Evolutionary conservation across 192 early-diverging fungal genomes (phyloP).

Genomic region (Linnemannia schmuckeri): DNA sequence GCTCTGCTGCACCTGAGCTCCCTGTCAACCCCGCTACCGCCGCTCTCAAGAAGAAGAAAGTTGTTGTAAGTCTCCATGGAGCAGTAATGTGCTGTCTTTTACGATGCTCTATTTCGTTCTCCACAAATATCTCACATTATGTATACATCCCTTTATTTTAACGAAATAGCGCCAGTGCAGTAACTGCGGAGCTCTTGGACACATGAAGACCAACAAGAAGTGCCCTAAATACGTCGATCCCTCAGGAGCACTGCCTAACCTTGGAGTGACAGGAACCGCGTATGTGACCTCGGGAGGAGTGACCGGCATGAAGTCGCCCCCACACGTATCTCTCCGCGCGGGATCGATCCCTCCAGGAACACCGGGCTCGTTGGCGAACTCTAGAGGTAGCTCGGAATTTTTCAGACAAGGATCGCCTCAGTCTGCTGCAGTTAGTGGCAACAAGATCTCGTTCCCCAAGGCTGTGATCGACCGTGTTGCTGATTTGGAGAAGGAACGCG

Average conservation of each 20-base stretch:
- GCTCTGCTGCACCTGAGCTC: constrained; percentile 59
- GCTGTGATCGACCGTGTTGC: constrained; percentile 51
- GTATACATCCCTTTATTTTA: background rate
- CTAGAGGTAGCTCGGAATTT: constrained; percentile 19
- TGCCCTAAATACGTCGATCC: constrained; percentile 72
- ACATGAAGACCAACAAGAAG: constrained; percentile 90
- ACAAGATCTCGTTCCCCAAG: constrained; percentile 56
- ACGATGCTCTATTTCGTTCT: background rate
- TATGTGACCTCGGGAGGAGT: constrained; percentile 32
- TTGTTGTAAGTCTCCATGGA: constrained; percentile 44
- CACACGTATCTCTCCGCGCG: constrained; percentile 16
- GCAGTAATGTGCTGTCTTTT: background rate
- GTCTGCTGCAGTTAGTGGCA: constrained; percentile 6
- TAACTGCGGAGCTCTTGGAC: constrained; percentile 85
- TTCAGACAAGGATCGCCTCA: constrained; percentile 43
- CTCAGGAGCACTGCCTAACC: constrained; percentile 35
- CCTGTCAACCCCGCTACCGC: constrained; percentile 26
- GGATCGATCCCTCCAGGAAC: constrained; percentile 37
- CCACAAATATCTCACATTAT: background rate
- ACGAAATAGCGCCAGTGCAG: constrained; percentile 75
- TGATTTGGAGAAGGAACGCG: constrained; percentile 43
- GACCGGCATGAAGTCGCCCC: constrained; percentile 33
- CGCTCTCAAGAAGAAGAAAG: constrained; percentile 74
- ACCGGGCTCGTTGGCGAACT: background rate
- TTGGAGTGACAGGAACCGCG: constrained; percentile 47